Base-by-base conservation (phyloP, 2,329 filamentous ascomycete species). In the Phoma herbarum region DNA sequence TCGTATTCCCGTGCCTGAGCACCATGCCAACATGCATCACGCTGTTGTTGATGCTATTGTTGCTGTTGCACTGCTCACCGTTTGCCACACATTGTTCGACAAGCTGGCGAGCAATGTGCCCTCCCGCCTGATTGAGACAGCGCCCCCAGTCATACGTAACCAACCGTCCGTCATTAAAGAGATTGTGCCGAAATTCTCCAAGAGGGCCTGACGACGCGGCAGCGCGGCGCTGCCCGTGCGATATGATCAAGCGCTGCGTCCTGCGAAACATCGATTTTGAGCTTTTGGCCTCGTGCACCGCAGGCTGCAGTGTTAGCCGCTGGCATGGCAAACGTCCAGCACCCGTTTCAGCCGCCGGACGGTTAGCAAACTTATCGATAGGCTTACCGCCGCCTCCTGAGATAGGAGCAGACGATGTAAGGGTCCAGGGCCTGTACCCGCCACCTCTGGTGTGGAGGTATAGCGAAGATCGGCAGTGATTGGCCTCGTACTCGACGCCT, bases 171-270 rank as follows among this genome's bases (percentile, higher is more conserved):
- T 35, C 45, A 25, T 46, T 20, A 42, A 45, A 16, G 48, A 60
- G 48, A 60, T 60, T 60, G 52, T 52, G 51, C 52, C 52, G 43
- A 60, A 33, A 11, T 14, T 51, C 47, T 37, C 52, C 47, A 50
- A 52, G 56, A 53, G 39, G 50, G 50, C 56, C 56, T 54, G 31
- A 56, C 23, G 47, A 47, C 57, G 52, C 52, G 52, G 57, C 57
- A 60, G 46, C 43, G 42, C 57, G 52, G 57, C 52, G 28, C 41
- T 52, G 57, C 41, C 47, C 52, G 57, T 60, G 51, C 46, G 23
- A 48, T 41, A 39, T n/a, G 43, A 52, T 22, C 42, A 26, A 47
- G 42, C 35, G 43, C 47, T 25, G 52, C 43, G 23, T 60, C 42
- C 43, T 29, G 48, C 37, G 35, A 39, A 48, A 47, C 43, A 46